These are phyloP conservation scores for Backusella westeae DNA, from an alignment of 192 early-diverging fungal species.

Conservation along the genomic window DNA sequence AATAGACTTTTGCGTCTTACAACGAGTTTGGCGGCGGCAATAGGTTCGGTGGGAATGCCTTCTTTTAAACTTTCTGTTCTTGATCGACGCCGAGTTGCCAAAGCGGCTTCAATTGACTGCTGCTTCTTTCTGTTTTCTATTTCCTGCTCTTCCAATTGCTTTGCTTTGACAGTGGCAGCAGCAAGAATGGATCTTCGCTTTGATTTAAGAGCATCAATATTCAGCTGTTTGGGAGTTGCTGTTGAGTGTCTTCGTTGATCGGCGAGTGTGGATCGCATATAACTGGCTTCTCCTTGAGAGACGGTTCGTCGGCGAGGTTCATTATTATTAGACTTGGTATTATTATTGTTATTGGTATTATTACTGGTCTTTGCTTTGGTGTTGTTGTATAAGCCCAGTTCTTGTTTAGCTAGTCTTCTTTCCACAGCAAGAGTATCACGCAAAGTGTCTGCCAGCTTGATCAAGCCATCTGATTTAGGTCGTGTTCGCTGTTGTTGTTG, in stretches of 20 bases:
- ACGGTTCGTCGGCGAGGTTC: conserved; percentile 14
- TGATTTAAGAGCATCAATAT: not conserved
- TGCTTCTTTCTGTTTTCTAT: not conserved
- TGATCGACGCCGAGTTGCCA: not conserved
- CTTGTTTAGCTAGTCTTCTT: conserved; percentile 14
- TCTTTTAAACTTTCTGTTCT: conserved; percentile 10
- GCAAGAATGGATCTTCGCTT: not conserved
- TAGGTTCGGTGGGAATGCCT: not conserved
- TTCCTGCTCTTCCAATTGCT: not conserved
- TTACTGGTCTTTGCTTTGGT: not conserved
- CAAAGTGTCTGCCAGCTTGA: conserved; percentile 3
- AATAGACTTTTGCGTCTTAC: not conserved
- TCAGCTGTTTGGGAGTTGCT: not conserved
- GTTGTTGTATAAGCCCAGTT: not conserved
- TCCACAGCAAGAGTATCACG: conserved; percentile 9
- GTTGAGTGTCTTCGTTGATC: not conserved
- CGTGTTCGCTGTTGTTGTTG: not conserved
- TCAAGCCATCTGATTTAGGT: not conserved
- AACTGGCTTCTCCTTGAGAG: conserved; percentile 7
- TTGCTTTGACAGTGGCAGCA: not conserved
- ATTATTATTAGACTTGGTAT: not conserved
- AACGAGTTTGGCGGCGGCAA: not conserved
- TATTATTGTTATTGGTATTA: not conserved
- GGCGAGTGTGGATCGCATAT: conserved; percentile 7
- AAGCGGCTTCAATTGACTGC: not conserved